A percentile compares a stretch with the other conserved stretches of the same genome.
Conservation (phyloP, 2,329 filamentous ascomycete species). For the Nannizziopsis arthrosporioides region DNA sequence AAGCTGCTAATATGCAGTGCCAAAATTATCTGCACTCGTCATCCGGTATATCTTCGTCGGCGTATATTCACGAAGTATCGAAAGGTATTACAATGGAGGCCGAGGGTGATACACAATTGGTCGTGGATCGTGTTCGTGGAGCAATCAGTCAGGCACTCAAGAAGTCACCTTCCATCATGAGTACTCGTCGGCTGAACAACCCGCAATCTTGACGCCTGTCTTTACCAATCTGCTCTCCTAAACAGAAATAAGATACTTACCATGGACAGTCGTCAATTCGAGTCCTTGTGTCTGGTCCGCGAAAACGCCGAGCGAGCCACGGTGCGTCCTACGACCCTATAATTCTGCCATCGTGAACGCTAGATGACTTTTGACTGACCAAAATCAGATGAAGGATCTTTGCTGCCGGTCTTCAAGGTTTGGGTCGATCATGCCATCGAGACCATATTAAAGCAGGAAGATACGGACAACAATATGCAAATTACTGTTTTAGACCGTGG, state of each 20-base stretch:
- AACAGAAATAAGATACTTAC: too few relatives aligned
- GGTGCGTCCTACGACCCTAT: not conserved
- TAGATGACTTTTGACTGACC: not conserved
- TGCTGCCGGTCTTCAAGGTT: constrained; percentile 62
- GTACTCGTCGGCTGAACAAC: not conserved
- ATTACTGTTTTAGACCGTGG: constrained; percentile 86
- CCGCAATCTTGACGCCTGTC: not conserved
- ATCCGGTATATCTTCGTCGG: too few relatives aligned
- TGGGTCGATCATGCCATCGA: constrained; percentile 67
- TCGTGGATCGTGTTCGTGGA: not conserved
- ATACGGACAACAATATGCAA: constrained; percentile 77
- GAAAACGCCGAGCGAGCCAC: constrained; percentile 8
- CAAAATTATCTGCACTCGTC: too few relatives aligned
- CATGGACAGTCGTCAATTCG: constrained; percentile 6
- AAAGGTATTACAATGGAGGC: too few relatives aligned
- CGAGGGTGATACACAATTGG: not conserved
- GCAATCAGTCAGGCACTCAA: not conserved
- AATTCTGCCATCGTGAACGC: not conserved
- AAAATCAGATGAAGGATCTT: constrained; percentile 52
- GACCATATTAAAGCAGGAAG: constrained; percentile 63
- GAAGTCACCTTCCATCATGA: constrained; percentile 7
- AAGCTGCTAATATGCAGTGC: too few relatives aligned
- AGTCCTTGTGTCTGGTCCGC: not conserved
- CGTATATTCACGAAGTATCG: too few relatives aligned
- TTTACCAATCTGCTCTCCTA: not conserved